Percentiles rank a stretch among this genome's conserved stretches.
These are phyloP conservation scores for Cryptosporidium parvum DNA, from an alignment of 169 alveolate species.

Conservation along the genomic window DNA sequence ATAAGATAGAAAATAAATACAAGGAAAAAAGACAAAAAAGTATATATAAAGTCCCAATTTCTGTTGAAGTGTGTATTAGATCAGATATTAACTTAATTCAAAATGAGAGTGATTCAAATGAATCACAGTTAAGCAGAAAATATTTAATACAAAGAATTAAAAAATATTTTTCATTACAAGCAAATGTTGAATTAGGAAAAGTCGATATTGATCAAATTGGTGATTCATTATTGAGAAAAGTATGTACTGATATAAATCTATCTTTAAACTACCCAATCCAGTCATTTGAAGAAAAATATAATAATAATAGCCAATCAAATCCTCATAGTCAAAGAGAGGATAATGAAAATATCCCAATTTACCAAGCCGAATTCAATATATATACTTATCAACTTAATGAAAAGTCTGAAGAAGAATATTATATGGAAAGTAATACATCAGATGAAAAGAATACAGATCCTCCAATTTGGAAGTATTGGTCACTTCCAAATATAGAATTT, in stretches of 20 bases:
- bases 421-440: slow-evolving; percentile 17
- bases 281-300: slow-evolving; percentile 5
- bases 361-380: slow-evolving; percentile 41
- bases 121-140: slow-evolving; percentile 7
- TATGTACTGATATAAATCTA: slow-evolving; percentile 46
- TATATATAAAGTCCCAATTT: slow-evolving; percentile 38
- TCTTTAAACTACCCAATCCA: slow-evolving; percentile 61
- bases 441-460: slow-evolving; percentile 44
- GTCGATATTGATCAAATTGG: slow-evolving; percentile 43
- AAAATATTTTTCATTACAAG: slow-evolving; percentile 55
- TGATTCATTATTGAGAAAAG: slow-evolving; percentile 67
- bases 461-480: slow-evolving; percentile 81
- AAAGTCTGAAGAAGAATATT: slow-evolving; percentile 37
- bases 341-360: slow-evolving; percentile 34
- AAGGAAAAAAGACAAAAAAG: slow-evolving; percentile 24
- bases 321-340: neutral
- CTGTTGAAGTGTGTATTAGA: slow-evolving; percentile 63
- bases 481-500: slow-evolving; percentile 81
- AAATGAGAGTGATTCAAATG: neutral
- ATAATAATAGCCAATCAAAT: neutral
- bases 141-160: slow-evolving; percentile 10
- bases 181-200: slow-evolving; percentile 55
- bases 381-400: slow-evolving; percentile 53
- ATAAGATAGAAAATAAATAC: neutral
- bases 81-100: slow-evolving; percentile 34